phyloP scores from a whole-genome alignment of 1,139 yeast species.

The Candida sp. region DNA sequence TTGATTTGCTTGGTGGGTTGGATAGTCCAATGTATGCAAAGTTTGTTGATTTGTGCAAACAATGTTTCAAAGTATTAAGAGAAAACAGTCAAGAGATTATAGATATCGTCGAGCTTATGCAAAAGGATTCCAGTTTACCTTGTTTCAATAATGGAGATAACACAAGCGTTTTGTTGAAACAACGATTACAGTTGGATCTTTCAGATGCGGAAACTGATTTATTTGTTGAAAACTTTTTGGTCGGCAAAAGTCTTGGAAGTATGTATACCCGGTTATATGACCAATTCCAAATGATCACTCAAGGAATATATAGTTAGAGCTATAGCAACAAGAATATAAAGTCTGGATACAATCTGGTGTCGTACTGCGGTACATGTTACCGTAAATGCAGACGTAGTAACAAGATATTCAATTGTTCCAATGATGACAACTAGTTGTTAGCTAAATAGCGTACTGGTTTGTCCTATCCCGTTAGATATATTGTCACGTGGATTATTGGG shows the following conservation, averaged over 20 bases:
- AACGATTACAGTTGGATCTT: slow-evolving; percentile 79
- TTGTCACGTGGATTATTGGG: too few species aligned
- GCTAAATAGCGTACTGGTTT: too few species aligned
- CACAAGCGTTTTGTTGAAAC: slow-evolving; percentile 77
- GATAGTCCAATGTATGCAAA: slow-evolving; percentile 58
- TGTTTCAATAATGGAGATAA: slow-evolving; percentile 90
- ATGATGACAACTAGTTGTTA: too few species aligned
- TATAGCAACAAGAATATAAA: too few species aligned
- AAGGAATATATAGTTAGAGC: slow-evolving; percentile 83
- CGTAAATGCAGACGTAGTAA: too few species aligned
- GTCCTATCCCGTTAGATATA: too few species aligned
- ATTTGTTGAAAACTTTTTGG: slow-evolving; percentile 75
- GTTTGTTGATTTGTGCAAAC: slow-evolving; percentile 66
- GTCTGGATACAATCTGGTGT: too few species aligned
- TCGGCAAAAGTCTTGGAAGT: slow-evolving; percentile 86
- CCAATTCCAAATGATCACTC: slow-evolving; percentile 92
- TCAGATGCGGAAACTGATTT: slow-evolving; percentile 73
- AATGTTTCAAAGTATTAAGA: slow-evolving; percentile 75
- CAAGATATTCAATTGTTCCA: too few species aligned
- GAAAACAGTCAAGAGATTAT: slow-evolving; percentile 73
- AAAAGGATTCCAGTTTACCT: slow-evolving; percentile 85
- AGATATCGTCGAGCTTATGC: slow-evolving; percentile 91
- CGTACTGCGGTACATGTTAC: too few species aligned
- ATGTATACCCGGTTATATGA: slow-evolving; percentile 91
- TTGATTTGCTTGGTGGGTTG: slow-evolving; percentile 83